These are phyloP conservation scores for Scedosporium dehoogii DNA, from an alignment of 2,329 filamentous ascomycete genomes.

Conservation along the genomic window DNA sequence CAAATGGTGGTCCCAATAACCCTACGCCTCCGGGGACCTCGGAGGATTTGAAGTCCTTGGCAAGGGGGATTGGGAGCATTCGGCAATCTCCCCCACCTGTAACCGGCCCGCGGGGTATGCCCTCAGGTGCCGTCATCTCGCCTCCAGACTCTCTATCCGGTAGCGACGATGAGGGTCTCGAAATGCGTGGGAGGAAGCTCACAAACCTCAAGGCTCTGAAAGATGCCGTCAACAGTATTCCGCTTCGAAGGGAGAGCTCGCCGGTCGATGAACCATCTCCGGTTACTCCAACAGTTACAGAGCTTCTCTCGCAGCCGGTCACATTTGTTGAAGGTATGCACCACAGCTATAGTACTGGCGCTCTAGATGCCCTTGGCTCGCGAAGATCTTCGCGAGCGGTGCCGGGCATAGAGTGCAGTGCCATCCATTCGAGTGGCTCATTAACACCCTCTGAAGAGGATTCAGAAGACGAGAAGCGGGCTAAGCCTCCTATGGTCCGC, in stretches of 20 bases:
- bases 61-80: constrained; percentile 46
- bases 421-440: constrained; percentile 38
- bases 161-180: constrained; percentile 68
- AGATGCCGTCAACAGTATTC: constrained; percentile 72
- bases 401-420: constrained; percentile 45
- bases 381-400: constrained; percentile 31
- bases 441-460: constrained; percentile 51
- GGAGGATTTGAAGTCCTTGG: constrained; percentile 37
- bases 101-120: constrained; percentile 62
- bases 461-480: constrained; percentile 45
- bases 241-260: constrained; percentile 52
- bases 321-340: constrained; percentile 26
- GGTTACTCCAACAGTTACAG: constrained; percentile 12
- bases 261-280: constrained; percentile 27
- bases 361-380: constrained; percentile 28
- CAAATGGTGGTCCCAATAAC: constrained; percentile 15
- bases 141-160: constrained; percentile 70
- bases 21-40: constrained; percentile 39
- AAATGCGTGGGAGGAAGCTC: constrained; percentile 36
- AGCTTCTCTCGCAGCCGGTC: constrained; percentile 11
- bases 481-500: constrained; percentile 84
- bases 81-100: constrained; percentile 78
- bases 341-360: constrained; percentile 37
- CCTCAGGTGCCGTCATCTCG: constrained; percentile 76
- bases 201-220: constrained; percentile 60